Percentiles rank a stretch among this genome's conserved stretches.
These are phyloP conservation scores for Leccinum rimulosum DNA, from an alignment of 768 basidiomycete genomes.

Conservation along the genomic window DNA sequence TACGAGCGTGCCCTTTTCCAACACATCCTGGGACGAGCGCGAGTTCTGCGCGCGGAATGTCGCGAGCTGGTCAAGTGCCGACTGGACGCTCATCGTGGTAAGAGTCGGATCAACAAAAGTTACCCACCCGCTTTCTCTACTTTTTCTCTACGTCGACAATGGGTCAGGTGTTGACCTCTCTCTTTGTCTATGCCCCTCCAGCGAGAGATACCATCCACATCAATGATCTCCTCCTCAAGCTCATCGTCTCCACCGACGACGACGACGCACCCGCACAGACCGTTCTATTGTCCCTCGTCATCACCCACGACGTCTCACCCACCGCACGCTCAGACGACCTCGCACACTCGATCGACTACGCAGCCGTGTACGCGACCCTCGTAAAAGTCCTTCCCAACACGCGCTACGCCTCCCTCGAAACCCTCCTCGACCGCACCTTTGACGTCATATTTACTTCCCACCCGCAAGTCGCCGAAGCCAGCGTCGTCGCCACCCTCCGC, in stretches of 20 bases:
- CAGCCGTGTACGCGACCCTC: conserved; percentile 36
- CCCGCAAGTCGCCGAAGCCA: conserved; percentile 34
- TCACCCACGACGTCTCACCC: conserved; percentile 47
- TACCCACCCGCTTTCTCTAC: too few species aligned
- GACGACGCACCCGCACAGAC: conserved; percentile 46
- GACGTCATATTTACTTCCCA: conserved; percentile 36
- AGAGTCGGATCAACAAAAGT: too few species aligned
- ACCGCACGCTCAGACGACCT: conserved; percentile 56
- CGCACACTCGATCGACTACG: conserved; percentile 61
- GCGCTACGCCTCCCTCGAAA: conserved; percentile 44
- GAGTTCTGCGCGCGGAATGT: conserved; percentile 49
- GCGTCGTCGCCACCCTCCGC: conserved; percentile 47
- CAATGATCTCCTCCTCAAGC: conserved; percentile 45
- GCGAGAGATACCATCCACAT: conserved; percentile 40
- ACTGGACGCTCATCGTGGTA: conserved; percentile 42
- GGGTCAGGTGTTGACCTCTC: background rate
- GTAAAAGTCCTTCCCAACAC: conserved; percentile 21
- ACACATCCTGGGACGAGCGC: conserved; percentile 56
- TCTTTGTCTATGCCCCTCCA: background rate
- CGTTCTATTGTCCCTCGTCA: conserved; percentile 48
- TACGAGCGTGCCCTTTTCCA: conserved; percentile 50
- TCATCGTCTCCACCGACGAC: conserved; percentile 33
- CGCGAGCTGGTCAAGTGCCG: conserved; percentile 52
- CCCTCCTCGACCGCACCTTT: conserved; percentile 43
- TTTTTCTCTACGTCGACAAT: background rate